Conservation (phyloP, 257 asterid genomes). For the Salvia miltiorrhiza region DNA sequence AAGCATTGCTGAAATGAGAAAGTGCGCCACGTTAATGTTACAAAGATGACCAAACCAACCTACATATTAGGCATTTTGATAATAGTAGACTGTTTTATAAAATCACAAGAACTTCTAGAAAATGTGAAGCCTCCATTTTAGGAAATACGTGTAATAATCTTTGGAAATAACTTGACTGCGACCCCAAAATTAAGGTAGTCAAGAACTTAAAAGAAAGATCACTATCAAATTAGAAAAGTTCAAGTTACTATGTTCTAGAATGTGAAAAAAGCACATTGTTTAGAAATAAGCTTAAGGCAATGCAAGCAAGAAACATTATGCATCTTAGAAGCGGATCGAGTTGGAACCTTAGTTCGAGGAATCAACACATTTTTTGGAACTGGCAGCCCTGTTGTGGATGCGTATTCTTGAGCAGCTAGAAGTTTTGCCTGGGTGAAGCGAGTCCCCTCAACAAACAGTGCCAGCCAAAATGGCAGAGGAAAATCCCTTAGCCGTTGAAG, state of each 20-base stretch:
- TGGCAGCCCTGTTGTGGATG: conserved; percentile 74
- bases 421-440: conserved; percentile 96
- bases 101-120: neutral
- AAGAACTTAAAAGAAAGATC: neutral
- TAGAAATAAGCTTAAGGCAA: conserved; percentile 2
- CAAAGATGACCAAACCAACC: neutral
- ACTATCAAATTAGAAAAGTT: neutral
- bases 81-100: neutral
- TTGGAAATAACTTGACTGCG: conserved; percentile 7
- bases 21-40: neutral
- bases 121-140: neutral
- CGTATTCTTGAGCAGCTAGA: conserved; percentile 95
- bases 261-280: neutral
- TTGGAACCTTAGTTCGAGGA: conserved; percentile 94
- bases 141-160: neutral
- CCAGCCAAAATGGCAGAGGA: conserved; percentile 93
- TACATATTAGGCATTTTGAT: neutral
- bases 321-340: conserved; percentile 13
- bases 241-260: neutral
- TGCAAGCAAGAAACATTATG: neutral
- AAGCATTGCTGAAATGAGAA: neutral
- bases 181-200: neutral
- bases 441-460: conserved; percentile 98
- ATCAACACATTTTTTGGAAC: conserved; percentile 86
- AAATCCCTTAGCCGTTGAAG: conserved; percentile 71